Evolutionary conservation across 805 yeast species (phyloP), one percentile per base, ranked within the genome.

Genomic region (Candida alai): DNA sequence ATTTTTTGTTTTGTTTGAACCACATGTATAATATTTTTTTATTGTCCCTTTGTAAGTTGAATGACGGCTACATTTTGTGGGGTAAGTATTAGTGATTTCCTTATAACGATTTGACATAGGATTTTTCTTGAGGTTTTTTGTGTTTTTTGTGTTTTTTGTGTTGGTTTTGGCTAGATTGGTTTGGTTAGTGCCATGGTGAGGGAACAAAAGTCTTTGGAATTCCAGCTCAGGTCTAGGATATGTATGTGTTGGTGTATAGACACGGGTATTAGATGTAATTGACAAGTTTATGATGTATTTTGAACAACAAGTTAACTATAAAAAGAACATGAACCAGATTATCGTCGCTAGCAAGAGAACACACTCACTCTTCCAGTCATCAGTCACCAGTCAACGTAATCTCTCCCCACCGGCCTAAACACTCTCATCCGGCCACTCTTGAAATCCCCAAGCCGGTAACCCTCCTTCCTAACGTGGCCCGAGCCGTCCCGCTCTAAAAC

Each of bases 351-450:
- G n/a, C n/a, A n/a, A n/a, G n/a, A n/a, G n/a, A n/a, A n/a, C n/a
- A n/a, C n/a, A n/a, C n/a, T n/a, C n/a, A n/a, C n/a, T n/a, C n/a
- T n/a, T n/a, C n/a, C n/a, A n/a, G n/a, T n/a, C n/a, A n/a, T 26
- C 22, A 19, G 13, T 28, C 15, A 29, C 96, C 96, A 88, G 4
- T 79, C 82, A 26, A 87, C 73, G 48, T 71, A 80, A 22, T 74
- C 78, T 41, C 86, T 74, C 9, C 84, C 85, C 20, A 88, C 81
- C 5, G 76, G 75, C 51, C 97, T 75, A 59, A 80, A 93, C 4
- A 89, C 84, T 43, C 84, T 73, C 9, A 90, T 62, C 47, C 77
- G 78, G 4, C 98, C 98, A 39, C 76, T 65, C 52, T 75, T 80
- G 74, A 90, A 70, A 39, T 86, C 94, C 2, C 74, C 64, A 3